Evolutionary conservation across 2,329 filamentous ascomycete genomes (phyloP).

Genomic region (Aureobasidium melanogenum): DNA sequence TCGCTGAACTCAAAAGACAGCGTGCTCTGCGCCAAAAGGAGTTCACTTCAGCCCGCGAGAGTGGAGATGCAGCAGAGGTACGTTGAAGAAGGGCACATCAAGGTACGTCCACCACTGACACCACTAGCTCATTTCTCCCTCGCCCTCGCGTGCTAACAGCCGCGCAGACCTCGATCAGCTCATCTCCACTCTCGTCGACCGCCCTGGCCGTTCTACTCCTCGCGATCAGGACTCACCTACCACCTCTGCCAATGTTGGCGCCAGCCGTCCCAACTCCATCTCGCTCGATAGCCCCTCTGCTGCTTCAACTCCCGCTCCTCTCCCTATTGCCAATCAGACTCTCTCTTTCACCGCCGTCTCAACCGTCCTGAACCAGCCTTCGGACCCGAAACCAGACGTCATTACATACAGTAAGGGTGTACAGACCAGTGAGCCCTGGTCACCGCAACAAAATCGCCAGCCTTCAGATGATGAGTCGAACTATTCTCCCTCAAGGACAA

Average conservation of each 20-base stretch:
- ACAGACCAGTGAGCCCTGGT: constrained; percentile 76
- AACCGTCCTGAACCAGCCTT: constrained; percentile 72
- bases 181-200: constrained; percentile 73
- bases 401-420: constrained; percentile 97
- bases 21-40: constrained; percentile 75
- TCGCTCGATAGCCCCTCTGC: constrained; percentile 56
- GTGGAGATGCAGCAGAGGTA: constrained; percentile 65
- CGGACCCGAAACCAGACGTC: constrained; percentile 63
- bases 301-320: constrained; percentile 36
- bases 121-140: constrained; percentile 57
- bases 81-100: constrained; percentile 12
- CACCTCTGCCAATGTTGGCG: constrained; percentile 72
- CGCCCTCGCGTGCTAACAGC: constrained; percentile 59
- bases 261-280: constrained; percentile 31
- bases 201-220: constrained; percentile 59
- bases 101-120: constrained; percentile 19
- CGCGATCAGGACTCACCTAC: constrained; percentile 82
- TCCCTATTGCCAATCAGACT: constrained; percentile 47
- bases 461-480: constrained; percentile 55
- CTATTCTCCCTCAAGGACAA: constrained; percentile 44
- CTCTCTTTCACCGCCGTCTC: constrained; percentile 65
- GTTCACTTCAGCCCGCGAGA: constrained; percentile 36
- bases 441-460: constrained; percentile 43
- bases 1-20: constrained; percentile 90
- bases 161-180: constrained; percentile 74